Evolutionary conservation across 2,329 filamentous ascomycete genomes (phyloP).

Genomic region (Proliferodiscus dingleyae): DNA sequence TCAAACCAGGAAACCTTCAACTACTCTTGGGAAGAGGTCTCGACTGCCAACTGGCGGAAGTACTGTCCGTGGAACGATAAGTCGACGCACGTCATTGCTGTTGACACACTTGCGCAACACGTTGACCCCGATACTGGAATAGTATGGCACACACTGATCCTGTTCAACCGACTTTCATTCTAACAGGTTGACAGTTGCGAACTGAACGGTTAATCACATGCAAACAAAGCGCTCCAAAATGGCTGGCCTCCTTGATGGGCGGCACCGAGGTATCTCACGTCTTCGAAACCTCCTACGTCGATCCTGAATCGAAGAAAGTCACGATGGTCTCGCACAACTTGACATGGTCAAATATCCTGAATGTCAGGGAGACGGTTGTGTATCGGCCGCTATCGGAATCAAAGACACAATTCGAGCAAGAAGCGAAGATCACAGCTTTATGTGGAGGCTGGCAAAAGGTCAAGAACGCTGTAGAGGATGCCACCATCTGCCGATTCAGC

Average conservation of each 20-base stretch:
- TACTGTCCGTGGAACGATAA: slow-evolving; percentile 99
- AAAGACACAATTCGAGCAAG: slow-evolving; percentile 79
- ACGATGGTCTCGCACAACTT: slow-evolving; percentile 97
- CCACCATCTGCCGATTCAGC: slow-evolving; percentile 79
- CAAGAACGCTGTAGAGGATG: slow-evolving; percentile 92
- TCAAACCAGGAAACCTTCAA: slow-evolving; percentile 84
- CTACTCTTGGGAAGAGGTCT: slow-evolving; percentile 99
- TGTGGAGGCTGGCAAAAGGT: slow-evolving; percentile 97
- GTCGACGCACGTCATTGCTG: slow-evolving; percentile 91
- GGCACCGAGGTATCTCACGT: slow-evolving; percentile 78
- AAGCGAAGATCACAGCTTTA: slow-evolving; percentile 86
- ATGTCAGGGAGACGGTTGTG: slow-evolving; percentile 86
- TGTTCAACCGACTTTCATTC: neutral
- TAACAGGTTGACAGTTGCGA: slow-evolving; percentile 47
- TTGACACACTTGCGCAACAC: slow-evolving; percentile 79
- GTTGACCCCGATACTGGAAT: slow-evolving; percentile 63
- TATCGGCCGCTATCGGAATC: slow-evolving; percentile 60
- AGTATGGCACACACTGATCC: slow-evolving; percentile 40
- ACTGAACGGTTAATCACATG: slow-evolving; percentile 66
- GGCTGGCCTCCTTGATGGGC: slow-evolving; percentile 76
- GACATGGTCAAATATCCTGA: slow-evolving; percentile 85
- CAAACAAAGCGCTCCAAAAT: slow-evolving; percentile 66
- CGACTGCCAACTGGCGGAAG: slow-evolving; percentile 95
- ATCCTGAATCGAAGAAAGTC: slow-evolving; percentile 75
- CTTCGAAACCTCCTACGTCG: slow-evolving; percentile 94